Evolutionary conservation across 306 rosid genomes (phyloP), one percentile per base, ranked within the genome.

Genomic region (Ammopiptanthus mongolicus): DNA sequence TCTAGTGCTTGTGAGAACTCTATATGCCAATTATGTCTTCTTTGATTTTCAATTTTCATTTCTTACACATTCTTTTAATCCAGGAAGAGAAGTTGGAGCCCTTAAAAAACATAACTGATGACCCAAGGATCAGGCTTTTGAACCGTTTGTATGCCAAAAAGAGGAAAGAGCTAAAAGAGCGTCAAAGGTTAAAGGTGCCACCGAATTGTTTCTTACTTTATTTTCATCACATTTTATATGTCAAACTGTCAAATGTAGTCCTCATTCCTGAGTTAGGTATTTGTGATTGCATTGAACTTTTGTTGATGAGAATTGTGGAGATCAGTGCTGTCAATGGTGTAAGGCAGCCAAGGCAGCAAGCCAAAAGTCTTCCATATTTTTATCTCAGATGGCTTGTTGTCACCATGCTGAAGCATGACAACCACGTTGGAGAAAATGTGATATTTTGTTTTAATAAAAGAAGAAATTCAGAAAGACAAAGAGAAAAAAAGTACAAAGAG

Each of bases 41-140:
- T 58, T 84, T 71, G 69, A 48, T 63, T 79, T 77, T 18, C 75
- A 74, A 17, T 76, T 63, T 71, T 82, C 75, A 70, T 75, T 67
- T 84, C 86, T 95, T 48, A 85, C 42, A 23, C 29, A 76, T 74
- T 84, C 61, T 51, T 76, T 76, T 72, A 41, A 71, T 53, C 37
- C 91, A 95, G 97, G 99, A 95, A 90, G 99, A 95, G 83, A 92
- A 95, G 80, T 82, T 95, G 90, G 99, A 90, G 83, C 99, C 99
- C 42, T 68, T 92, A 48, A 86, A 90, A 78, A 92, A 95, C 85
- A 85, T 85, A 77, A 92, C 97, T 3, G 99, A 87, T 14, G 99
- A 95, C 79, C 99, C 97, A 59, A 94, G 99, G 73, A 95, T 95
- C 65, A 92, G 99, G 66, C 99, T 95, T 70, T 85, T 95, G 78